Conservation (phyloP, 805 yeast genomes). For the Lachancea sp. region DNA sequence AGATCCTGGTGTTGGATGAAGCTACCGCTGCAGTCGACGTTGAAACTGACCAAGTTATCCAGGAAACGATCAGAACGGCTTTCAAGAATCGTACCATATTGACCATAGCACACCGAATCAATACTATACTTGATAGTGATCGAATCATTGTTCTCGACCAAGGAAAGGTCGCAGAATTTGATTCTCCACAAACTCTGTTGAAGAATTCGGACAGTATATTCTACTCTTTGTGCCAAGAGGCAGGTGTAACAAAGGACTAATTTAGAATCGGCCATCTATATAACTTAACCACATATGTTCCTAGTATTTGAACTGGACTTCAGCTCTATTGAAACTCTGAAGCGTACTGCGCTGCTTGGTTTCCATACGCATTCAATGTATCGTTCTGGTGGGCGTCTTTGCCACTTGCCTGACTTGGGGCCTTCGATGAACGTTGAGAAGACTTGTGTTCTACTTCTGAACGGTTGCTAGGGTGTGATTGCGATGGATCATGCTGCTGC, state of each 20-base stretch:
- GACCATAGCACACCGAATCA: constrained; percentile 80
- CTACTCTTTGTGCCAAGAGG: constrained; percentile 74
- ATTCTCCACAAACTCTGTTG: constrained; percentile 60
- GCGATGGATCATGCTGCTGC: constrained; percentile 14
- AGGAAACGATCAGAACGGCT: constrained; percentile 69
- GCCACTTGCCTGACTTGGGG: constrained; percentile 1
- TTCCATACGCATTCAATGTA: constrained; percentile 26
- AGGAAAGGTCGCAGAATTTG: constrained; percentile 73
- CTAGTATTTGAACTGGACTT: neutral
- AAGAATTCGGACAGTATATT: constrained; percentile 63
- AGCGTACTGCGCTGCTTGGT: constrained; percentile 32
- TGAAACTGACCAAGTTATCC: constrained; percentile 71
- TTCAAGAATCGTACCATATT: constrained; percentile 72
- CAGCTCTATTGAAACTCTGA: constrained; percentile 26
- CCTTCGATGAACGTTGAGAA: neutral
- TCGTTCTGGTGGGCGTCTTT: constrained; percentile 13
- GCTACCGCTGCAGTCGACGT: constrained; percentile 90
- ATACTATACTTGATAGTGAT: constrained; percentile 78
- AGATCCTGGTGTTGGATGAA: constrained; percentile 69
- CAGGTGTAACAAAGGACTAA: constrained; percentile 44
- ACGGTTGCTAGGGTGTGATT: neutral
- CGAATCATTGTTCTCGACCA: constrained; percentile 67
- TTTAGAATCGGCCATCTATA: neutral
- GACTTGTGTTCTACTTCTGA: constrained; percentile 3
- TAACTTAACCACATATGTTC: neutral